Conservation (phyloP, 371 early-diverging fungal genomes). For the Mortierella sp. region DNA sequence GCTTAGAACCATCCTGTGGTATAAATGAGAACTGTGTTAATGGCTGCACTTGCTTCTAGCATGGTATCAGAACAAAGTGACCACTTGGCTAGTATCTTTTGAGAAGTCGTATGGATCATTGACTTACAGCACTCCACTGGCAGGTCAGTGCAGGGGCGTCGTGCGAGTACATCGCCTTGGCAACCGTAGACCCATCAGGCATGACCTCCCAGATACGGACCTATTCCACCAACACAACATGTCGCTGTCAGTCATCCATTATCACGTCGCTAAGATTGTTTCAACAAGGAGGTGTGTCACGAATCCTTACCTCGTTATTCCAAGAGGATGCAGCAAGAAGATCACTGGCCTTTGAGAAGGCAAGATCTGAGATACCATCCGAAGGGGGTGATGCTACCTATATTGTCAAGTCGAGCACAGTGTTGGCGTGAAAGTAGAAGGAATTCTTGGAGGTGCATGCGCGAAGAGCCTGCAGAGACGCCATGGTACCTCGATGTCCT, state of each 20-base stretch:
- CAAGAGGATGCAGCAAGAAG: conserved; percentile 89
- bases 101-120: background rate
- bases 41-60: no score
- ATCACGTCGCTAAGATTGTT: no score
- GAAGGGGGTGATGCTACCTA: conserved; percentile 78
- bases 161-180: conserved; percentile 85
- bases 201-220: conserved; percentile 93
- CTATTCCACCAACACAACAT: conserved; percentile 55
- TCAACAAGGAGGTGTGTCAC: no score
- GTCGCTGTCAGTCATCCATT: no score
- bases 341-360: conserved; percentile 86
- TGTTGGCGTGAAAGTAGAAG: background rate
- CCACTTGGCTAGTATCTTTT: no score
- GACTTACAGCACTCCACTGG: conserved; percentile 86
- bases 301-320: conserved; percentile 84
- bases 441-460: background rate
- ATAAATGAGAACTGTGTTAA: no score
- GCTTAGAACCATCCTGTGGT: conserved; percentile 84
- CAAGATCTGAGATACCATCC: conserved; percentile 84
- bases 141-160: conserved; percentile 88
- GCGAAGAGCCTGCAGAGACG: background rate
- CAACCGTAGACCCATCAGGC: conserved; percentile 75
- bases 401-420: background rate
- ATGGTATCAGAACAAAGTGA: no score
- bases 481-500: conserved; percentile 42